phyloP scores from a whole-genome alignment of 176 grass and related monocot species.

The Zea luxurians region DNA sequence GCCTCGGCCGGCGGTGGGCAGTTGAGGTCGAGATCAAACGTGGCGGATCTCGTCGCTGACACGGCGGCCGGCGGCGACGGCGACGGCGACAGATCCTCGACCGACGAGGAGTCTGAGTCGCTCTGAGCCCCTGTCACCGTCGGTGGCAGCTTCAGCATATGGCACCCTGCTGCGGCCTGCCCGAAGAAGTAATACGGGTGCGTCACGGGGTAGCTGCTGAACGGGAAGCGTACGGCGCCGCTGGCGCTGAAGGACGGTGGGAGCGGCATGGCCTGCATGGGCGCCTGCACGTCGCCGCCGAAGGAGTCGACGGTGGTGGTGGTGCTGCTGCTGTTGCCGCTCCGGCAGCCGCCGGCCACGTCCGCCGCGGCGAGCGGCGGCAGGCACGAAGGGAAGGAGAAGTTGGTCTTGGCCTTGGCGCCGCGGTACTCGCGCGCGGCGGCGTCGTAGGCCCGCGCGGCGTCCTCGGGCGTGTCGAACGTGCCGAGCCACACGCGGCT shows the following conservation, averaged over 20 bases:
- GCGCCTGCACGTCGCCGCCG: constrained; percentile 47
- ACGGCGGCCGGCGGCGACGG: constrained; percentile 37
- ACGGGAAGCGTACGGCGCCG: constrained; percentile 45
- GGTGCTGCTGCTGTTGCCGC: constrained; percentile 67
- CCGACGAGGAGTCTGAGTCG: constrained; percentile 81
- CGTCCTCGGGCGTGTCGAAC: constrained; percentile 93
- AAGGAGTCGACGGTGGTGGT: constrained; percentile 60
- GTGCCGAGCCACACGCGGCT: constrained; percentile 93
- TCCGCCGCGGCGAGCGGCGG: not conserved
- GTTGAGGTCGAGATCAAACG: constrained; percentile 86
- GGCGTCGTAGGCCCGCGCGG: constrained; percentile 72
- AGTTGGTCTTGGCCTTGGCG: constrained; percentile 92
- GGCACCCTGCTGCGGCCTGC: constrained; percentile 29
- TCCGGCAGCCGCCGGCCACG: constrained; percentile 46
- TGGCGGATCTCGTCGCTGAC: constrained; percentile 25
- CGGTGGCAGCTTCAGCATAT: constrained; percentile 34
- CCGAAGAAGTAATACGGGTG: constrained; percentile 64
- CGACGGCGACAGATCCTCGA: constrained; percentile 51
- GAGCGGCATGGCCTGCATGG: constrained; percentile 57
- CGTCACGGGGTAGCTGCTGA: constrained; percentile 42
- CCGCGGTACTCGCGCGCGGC: constrained; percentile 88
- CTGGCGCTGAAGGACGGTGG: constrained; percentile 29
- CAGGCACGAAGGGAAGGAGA: constrained; percentile 38
- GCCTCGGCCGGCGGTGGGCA: constrained; percentile 55
- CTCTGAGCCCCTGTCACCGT: constrained; percentile 49